A percentile compares a stretch with the other conserved stretches of the same genome.
Evolutionary conservation across 2,329 filamentous ascomycete genomes (phyloP).

Genomic region (Ceratocystis harringtonii): DNA sequence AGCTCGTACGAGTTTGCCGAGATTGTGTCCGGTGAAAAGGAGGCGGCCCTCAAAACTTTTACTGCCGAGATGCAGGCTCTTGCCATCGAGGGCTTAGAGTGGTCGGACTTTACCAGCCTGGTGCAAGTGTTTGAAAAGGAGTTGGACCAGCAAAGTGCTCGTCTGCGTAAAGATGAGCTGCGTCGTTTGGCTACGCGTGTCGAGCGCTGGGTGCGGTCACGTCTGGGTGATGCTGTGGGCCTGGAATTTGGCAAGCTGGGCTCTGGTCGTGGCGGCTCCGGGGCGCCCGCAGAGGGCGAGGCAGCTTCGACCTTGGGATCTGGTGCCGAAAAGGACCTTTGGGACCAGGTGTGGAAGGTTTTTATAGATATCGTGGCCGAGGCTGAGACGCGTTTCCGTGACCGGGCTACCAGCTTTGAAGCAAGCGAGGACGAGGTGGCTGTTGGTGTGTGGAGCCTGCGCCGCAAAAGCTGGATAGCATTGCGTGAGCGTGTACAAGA

Average conservation of each 20-base stretch:
- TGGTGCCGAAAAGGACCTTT: constrained; percentile 63
- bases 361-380: constrained; percentile 73
- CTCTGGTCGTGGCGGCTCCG: constrained; percentile 67
- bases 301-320: constrained; percentile 19
- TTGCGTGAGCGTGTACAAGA: constrained; percentile 85
- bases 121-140: constrained; percentile 73
- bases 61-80: constrained; percentile 60
- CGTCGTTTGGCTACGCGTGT: constrained; percentile 76
- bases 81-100: constrained; percentile 62
- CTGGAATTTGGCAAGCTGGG: constrained; percentile 94
- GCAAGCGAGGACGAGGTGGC: constrained; percentile 83
- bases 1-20: constrained; percentile 87
- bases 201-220: constrained; percentile 83
- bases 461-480: constrained; percentile 88
- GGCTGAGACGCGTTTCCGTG: constrained; percentile 71
- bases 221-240: constrained; percentile 73
- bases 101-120: constrained; percentile 78
- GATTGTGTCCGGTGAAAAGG: constrained; percentile 75
- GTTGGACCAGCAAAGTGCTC: constrained; percentile 70
- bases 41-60: constrained; percentile 58
- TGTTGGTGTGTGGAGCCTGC: constrained; percentile 78
- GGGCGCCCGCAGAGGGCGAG: constrained; percentile 66
- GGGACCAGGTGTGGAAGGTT: constrained; percentile 86
- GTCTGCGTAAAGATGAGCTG: constrained; percentile 90
- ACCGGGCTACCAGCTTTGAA: constrained; percentile 84